Evolutionary conservation across 176 grass and related monocot species (phyloP).

Genomic region (Typha latifolia): DNA sequence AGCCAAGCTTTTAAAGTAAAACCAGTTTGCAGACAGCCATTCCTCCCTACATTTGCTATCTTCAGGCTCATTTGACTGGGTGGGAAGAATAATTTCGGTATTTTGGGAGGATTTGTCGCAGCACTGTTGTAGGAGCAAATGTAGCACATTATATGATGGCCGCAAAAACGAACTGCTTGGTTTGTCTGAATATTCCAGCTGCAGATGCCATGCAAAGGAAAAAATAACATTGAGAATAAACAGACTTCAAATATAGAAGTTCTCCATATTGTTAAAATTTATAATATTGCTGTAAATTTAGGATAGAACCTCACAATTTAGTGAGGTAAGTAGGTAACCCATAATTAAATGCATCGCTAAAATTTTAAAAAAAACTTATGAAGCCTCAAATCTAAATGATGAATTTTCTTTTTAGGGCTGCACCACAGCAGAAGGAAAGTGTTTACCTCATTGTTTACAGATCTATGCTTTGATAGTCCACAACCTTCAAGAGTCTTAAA

Average conservation of each 20-base stretch:
- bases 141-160: slow-evolving; percentile 55
- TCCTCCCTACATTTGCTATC: slow-evolving; percentile 9
- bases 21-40: slow-evolving; percentile 58
- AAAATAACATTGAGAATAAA: not conserved
- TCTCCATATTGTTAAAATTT: not conserved
- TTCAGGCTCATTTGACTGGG: slow-evolving; percentile 19
- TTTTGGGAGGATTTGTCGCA: slow-evolving; percentile 29
- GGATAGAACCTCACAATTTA: not conserved
- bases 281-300: not conserved
- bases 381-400: not conserved
- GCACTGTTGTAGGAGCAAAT: slow-evolving; percentile 53
- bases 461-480: slow-evolving; percentile 75
- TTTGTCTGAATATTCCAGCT: slow-evolving; percentile 41
- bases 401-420: not conserved
- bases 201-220: slow-evolving; percentile 14
- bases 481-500: slow-evolving; percentile 79
- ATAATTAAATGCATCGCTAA: not conserved
- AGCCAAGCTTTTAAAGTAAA: slow-evolving; percentile 73
- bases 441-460: slow-evolving; percentile 47
- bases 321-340: not conserved
- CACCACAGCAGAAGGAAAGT: not conserved
- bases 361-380: not conserved
- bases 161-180: slow-evolving; percentile 45
- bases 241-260: not conserved
- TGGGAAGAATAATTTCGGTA: slow-evolving; percentile 17